These are phyloP conservation scores for Hypoxylon fuscum DNA, from an alignment of 495 filamentous ascomycete species.

Conservation along the genomic window DNA sequence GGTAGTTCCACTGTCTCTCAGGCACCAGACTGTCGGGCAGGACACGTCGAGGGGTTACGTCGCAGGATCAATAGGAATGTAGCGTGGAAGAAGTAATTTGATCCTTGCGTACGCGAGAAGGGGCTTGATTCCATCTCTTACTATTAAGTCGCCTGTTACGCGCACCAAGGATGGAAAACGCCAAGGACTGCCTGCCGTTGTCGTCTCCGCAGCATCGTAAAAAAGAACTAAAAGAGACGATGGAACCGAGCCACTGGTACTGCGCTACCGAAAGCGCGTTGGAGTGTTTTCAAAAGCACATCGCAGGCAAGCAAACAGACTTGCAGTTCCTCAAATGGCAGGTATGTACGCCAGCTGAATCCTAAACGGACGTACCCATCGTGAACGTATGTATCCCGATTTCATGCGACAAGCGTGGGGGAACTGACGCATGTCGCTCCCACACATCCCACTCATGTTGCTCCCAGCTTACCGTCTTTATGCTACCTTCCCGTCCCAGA, in stretches of 20 bases:
- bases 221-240: slow-evolving; percentile 10
- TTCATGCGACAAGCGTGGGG: slow-evolving; percentile 27
- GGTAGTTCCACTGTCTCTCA: slow-evolving; percentile 22
- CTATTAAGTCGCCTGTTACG: background rate
- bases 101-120: slow-evolving; percentile 25
- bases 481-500: slow-evolving; percentile 33
- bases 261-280: slow-evolving; percentile 7
- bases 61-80: slow-evolving; percentile 39
- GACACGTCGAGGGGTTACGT: slow-evolving; percentile 28
- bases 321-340: slow-evolving; percentile 28
- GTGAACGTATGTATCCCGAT: slow-evolving; percentile 1
- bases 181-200: slow-evolving; percentile 1
- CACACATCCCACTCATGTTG: background rate
- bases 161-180: slow-evolving; percentile 5
- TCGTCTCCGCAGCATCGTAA: slow-evolving; percentile 24
- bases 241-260: slow-evolving; percentile 21
- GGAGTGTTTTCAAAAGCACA: slow-evolving; percentile 22
- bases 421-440: background rate
- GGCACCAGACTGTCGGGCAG: slow-evolving; percentile 23
- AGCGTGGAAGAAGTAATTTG: slow-evolving; percentile 29
- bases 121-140: slow-evolving; percentile 8
- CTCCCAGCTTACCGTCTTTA: slow-evolving; percentile 14
- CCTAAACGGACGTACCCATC: slow-evolving; percentile 22
- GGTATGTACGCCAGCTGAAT: slow-evolving; percentile 29
- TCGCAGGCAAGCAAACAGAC: slow-evolving; percentile 16